phyloP scores from a whole-genome alignment of 345 rosid species.

The Salix purpurea region DNA sequence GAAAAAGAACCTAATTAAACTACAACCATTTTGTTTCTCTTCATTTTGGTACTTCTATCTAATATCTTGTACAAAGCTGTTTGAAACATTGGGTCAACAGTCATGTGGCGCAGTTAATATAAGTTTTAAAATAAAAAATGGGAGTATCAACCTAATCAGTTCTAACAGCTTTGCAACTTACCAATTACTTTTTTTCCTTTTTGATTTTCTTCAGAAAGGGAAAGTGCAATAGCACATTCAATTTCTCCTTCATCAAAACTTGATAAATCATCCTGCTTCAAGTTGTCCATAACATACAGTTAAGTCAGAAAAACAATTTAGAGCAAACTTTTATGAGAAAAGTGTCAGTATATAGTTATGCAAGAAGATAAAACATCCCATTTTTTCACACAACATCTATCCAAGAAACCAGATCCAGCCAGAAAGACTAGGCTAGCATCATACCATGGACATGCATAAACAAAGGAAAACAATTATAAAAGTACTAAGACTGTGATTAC shows the following conservation, averaged over 20 bases:
- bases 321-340: not conserved
- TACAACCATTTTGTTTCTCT: not conserved
- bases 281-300: constrained; percentile 1
- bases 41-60: not conserved
- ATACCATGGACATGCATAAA: constrained; percentile 1
- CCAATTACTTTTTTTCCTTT: constrained; percentile 81
- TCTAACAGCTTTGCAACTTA: constrained; percentile 28
- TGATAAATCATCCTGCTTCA: constrained; percentile 65
- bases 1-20: not conserved
- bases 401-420: not conserved
- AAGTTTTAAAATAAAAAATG: not conserved
- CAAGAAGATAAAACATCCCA: constrained; percentile 3
- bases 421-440: not conserved
- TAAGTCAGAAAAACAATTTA: not conserved
- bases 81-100: not conserved
- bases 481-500: constrained; percentile 34
- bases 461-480: not conserved
- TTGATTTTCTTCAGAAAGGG: constrained; percentile 66
- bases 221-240: constrained; percentile 75
- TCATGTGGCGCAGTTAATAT: not conserved
- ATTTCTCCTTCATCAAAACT: constrained; percentile 78
- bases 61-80: not conserved
- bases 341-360: not conserved
- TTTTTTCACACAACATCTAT: not conserved
- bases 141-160: not conserved